Conservation (phyloP, 306 rosid genomes). For the Prunus padus region DNA sequence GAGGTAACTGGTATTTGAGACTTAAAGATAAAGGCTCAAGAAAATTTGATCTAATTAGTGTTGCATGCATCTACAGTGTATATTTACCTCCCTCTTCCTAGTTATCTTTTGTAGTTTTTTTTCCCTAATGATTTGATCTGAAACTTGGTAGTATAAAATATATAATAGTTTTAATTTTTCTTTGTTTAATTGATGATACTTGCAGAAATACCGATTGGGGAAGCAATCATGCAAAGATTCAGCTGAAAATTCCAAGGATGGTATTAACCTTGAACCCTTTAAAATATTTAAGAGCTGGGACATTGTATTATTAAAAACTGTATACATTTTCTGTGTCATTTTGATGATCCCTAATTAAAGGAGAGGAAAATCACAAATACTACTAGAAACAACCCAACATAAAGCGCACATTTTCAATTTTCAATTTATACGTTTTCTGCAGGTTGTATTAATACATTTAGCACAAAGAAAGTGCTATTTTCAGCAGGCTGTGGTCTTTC, state of each 20-base stretch:
- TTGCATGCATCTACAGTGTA: not conserved
- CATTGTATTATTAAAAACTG: not conserved
- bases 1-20: not conserved
- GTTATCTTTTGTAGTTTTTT: not conserved
- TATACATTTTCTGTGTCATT: not conserved
- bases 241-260: conserved; percentile 49
- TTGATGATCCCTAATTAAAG: not conserved
- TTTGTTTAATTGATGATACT: conserved; percentile 15
- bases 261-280: conserved; percentile 25
- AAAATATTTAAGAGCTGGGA: not conserved
- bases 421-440: not conserved
- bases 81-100: not conserved
- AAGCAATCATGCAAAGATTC: conserved; percentile 59
- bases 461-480: not conserved
- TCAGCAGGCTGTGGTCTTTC: not conserved
- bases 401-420: not conserved
- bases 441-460: not conserved
- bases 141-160: not conserved
- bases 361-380: not conserved
- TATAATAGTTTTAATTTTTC: not conserved
- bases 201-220: conserved; percentile 58
- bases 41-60: conserved; percentile 10
- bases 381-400: conserved; percentile 2
- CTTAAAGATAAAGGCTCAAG: not conserved
- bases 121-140: not conserved